Evolutionary conservation across 108 stramenopile species (phyloP), one percentile per base, ranked within the genome.

Genomic region (Nannochloropsis gaditana): DNA sequence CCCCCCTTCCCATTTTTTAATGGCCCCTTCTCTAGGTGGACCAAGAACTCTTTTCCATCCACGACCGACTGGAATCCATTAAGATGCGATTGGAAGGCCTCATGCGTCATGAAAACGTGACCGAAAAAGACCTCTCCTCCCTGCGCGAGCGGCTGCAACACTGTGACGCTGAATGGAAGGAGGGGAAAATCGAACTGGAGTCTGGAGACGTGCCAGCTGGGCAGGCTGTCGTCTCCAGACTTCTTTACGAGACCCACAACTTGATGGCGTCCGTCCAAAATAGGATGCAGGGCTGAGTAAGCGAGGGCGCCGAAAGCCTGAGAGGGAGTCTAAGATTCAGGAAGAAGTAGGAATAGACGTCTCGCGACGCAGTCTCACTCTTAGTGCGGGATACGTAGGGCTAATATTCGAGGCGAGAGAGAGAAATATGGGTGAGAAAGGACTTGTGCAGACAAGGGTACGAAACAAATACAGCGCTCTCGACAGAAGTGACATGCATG

Each of bases 181-280:
- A 73, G 59, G 59, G 59, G 19, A 73, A 73, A n/a, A 73, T 73
- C 59, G 59, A 6, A 8, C 19, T 73, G 59, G 59, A 73, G 59
- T 15, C 19, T n/a, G 59, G 59, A n/a, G n/a, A n/a, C 19, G 59
- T 73, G 6, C 59, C 59, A 8, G 59, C 3, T n/a, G 59, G 59
- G 6, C 59, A 73, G 59, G 59, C 59, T 1, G 59, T 73, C 19
- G 59, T 73, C 19, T n/a, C 19, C n/a, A 73, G n/a, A n/a, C 59
- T 73, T 73, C n/a, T 73, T 15, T 73, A 73, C n/a, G 59, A 73
- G 59, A n/a, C 59, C 19, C 59, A 73, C n/a, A 73, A 73, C n/a
- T 73, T 73, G 59, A 73, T 73, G 59, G n/a, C 19, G 19, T 3
- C 15, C 19, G 59, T 73, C 19, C 59, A 73, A n/a, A 73, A 73